Conservation (phyloP, 2,329 filamentous ascomycete genomes). For the Aspergillus felis region DNA sequence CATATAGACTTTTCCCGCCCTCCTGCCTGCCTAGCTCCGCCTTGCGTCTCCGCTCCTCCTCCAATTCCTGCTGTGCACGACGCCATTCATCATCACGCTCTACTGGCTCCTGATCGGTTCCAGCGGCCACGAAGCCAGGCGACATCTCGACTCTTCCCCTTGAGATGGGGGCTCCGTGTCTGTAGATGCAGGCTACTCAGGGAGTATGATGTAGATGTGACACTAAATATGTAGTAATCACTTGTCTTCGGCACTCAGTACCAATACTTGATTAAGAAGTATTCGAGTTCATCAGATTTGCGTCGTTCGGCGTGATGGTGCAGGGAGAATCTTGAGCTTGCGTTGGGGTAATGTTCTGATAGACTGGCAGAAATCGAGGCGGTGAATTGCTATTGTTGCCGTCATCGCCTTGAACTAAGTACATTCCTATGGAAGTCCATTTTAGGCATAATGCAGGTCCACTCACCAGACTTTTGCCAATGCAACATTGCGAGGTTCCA, state of each 20-base stretch:
- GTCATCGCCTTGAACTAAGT: background rate
- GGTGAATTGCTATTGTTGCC: background rate
- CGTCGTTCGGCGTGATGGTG: background rate
- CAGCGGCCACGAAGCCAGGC: conserved; percentile 44
- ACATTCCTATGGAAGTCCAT: background rate
- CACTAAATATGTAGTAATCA: background rate
- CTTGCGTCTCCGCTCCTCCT: conserved; percentile 43
- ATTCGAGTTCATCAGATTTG: background rate
- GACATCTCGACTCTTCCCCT: conserved; percentile 32
- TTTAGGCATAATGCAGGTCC: conserved; percentile 8
- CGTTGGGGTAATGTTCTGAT: background rate
- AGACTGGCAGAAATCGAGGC: background rate
- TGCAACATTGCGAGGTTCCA: background rate
- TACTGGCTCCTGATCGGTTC: conserved; percentile 38
- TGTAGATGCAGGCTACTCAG: background rate
- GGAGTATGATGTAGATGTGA: background rate
- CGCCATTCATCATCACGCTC: conserved; percentile 43
- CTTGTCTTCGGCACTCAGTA: background rate
- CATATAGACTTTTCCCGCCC: conserved; percentile 47
- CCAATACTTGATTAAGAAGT: background rate
- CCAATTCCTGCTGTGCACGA: conserved; percentile 42
- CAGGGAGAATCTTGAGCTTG: background rate
- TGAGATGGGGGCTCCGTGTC: background rate
- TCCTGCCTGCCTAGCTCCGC: conserved; percentile 51
- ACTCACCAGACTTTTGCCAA: background rate